A percentile compares a stretch with the other conserved stretches of the same genome.
These are phyloP conservation scores for Celoporthe dispersa DNA, from an alignment of 2,329 filamentous ascomycete genomes.

Conservation along the genomic window DNA sequence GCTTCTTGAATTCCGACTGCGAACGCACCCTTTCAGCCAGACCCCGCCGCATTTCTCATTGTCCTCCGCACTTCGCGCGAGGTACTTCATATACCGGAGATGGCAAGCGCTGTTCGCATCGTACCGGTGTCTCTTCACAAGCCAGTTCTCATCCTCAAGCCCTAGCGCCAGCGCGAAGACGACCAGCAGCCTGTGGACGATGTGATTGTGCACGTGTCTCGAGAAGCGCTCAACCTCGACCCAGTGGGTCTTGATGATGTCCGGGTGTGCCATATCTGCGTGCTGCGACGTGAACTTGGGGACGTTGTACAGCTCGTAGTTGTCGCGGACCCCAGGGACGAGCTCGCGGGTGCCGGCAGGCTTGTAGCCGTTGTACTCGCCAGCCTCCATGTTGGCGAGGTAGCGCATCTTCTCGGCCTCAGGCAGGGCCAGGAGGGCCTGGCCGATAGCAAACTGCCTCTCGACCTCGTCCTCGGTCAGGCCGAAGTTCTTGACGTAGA, in stretches of 20 bases:
- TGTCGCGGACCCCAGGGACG: conserved; percentile 49
- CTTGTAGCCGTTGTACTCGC: conserved; percentile 58
- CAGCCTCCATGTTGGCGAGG: conserved; percentile 45
- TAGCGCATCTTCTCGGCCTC: conserved; percentile 60
- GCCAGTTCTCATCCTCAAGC: conserved; percentile 59
- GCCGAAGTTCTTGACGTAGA: conserved; percentile 63
- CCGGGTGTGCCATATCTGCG: conserved; percentile 47
- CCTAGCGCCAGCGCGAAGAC: conserved; percentile 64
- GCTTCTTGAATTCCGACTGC: no score
- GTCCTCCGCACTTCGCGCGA: conserved; percentile 48
- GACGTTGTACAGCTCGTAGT: conserved; percentile 64
- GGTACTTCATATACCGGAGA: conserved; percentile 63
- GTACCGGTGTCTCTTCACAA: conserved; percentile 59
- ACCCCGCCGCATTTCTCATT: conserved; percentile 38
- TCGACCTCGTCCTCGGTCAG: conserved; percentile 59
- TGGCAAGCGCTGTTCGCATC: conserved; percentile 59
- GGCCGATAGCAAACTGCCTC: conserved; percentile 59
- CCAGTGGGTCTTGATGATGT: conserved; percentile 51
- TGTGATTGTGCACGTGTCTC: conserved; percentile 44
- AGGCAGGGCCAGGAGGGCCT: conserved; percentile 53
- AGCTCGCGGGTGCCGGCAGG: conserved; percentile 42
- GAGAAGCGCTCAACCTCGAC: conserved; percentile 59
- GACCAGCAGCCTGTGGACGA: conserved; percentile 57
- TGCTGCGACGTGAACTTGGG: conserved; percentile 59
- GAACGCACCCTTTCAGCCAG: conserved; percentile 40